phyloP scores from a whole-genome alignment of 2,329 filamentous ascomycete species.

The Diaporthe ampelina region DNA sequence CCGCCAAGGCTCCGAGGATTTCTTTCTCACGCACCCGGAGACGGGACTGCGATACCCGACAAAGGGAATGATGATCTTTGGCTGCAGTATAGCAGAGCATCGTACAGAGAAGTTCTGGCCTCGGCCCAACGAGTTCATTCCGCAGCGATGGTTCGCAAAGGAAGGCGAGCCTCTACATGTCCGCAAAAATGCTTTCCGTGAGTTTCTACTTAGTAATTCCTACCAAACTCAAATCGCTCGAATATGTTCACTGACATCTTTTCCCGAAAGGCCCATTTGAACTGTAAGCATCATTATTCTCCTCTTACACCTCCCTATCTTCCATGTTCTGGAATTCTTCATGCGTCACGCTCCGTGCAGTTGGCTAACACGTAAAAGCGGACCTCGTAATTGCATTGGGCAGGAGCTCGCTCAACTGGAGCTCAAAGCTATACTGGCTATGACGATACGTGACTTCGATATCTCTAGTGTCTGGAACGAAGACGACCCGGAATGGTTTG shows the following conservation, averaged over 20 bases:
- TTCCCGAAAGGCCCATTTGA: neutral
- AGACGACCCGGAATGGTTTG: constrained; percentile 37
- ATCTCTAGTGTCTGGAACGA: constrained; percentile 32
- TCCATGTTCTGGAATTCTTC: neutral
- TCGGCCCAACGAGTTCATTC: constrained; percentile 54
- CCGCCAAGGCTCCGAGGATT: constrained; percentile 50
- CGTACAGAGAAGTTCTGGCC: constrained; percentile 53
- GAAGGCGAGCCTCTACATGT: constrained; percentile 45
- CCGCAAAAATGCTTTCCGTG: constrained; percentile 48
- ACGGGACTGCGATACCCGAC: constrained; percentile 55
- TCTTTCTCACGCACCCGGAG: constrained; percentile 51
- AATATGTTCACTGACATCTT: neutral
- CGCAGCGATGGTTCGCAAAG: constrained; percentile 57
- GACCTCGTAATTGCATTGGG: constrained; percentile 54
- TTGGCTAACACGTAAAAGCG: constrained; percentile 38
- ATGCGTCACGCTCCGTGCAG: neutral
- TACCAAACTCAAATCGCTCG: no score
- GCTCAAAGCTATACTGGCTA: constrained; percentile 47
- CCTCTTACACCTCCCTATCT: neutral
- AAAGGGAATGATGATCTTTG: constrained; percentile 48
- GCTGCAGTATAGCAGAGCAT: constrained; percentile 47
- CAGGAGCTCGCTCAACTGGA: constrained; percentile 54
- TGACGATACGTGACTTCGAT: constrained; percentile 40
- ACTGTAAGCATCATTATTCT: neutral
- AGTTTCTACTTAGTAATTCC: neutral